Base-by-base conservation (phyloP, 108 stramenopile genomes). In the Cyclostephanos invisitatus region DNA sequence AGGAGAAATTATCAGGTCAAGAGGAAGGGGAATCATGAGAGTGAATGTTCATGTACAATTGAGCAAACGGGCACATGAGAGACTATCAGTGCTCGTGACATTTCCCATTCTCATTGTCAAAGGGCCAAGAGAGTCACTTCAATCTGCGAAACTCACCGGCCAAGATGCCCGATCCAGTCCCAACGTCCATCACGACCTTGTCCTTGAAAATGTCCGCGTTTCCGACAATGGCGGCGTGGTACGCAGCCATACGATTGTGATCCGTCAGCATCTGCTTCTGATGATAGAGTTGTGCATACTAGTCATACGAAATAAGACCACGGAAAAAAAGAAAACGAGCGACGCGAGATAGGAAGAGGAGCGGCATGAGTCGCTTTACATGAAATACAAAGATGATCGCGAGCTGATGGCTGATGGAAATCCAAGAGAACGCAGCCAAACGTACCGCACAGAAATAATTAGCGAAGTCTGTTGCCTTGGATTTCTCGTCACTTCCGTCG, bases 201-300 rank as follows among this genome's bases (percentile, higher is more conserved):
- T 95, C 98, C 74, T 89, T 90, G 72, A 99, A 98, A 12, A 92
- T 73, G 58, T 88, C 90, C 17, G 84, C 25, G 78, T 99, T 99
- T 14, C 95, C 94, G 61, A 97, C 78, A 74, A 99, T 98, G 25
- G 98, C 98, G 9, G 92, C 72, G 66, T 98, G 97, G 78, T 99
- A 99, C 24, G 97, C 97, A 9, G 94, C 94, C 98, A 99, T 98
- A 32, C 98, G 91, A 72, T 94, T 92, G 74, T 96, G 96, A 76
- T 99, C 98, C 32, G 96, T 95, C 24, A 99, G 83, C 98, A 98
- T 98, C 76, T 97, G 96, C 80, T 98, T 99, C 73, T 99, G 98
- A 75, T 99, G 98, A 72, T 98, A 99, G 18, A 99, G 73, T 69
- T 94, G 97, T 25, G 96, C 90, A 71, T 99, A 99, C 48, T 64